These are phyloP conservation scores for Medakamo hakoo DNA, from an alignment of 139 green algal species.

Conservation along the genomic window DNA sequence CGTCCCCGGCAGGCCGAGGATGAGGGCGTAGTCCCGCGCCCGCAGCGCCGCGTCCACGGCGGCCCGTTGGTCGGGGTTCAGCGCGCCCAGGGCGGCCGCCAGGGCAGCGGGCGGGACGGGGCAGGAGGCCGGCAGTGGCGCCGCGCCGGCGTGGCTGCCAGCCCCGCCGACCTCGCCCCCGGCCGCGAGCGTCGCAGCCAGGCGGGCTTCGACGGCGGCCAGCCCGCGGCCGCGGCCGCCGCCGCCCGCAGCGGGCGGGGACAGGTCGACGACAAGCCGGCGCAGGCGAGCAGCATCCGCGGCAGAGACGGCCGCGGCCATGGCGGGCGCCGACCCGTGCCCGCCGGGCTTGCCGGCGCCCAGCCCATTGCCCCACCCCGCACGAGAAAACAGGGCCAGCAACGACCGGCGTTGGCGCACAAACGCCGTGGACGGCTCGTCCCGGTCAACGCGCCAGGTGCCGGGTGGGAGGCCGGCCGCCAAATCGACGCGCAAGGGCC, in stretches of 20 bases:
- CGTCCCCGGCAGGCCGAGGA: conserved; percentile 76
- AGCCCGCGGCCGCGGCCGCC: background rate
- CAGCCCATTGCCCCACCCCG: background rate
- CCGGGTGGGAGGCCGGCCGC: conserved; percentile 1
- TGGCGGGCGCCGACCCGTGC: background rate
- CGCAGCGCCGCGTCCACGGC: conserved; percentile 38
- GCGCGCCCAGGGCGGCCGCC: background rate
- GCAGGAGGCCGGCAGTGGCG: no score
- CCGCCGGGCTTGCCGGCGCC: background rate
- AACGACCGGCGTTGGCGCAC: conserved; percentile 41
- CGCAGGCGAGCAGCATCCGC: conserved; percentile 15
- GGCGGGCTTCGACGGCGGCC: no score
- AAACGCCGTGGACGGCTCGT: conserved; percentile 37
- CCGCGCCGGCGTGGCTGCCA: no score
- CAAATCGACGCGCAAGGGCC: conserved; percentile 13
- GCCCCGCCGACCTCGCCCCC: no score
- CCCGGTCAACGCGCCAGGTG: conserved; percentile 55
- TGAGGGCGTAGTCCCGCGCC: conserved; percentile 55
- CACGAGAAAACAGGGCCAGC: conserved; percentile 16
- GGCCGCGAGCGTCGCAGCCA: no score
- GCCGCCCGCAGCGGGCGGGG: conserved; percentile 7
- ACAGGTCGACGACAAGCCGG: conserved; percentile 39
- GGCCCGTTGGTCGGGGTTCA: conserved; percentile 55
- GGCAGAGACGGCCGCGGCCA: background rate
- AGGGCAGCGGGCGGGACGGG: background rate